Evolutionary conservation across 257 asterid genomes (phyloP).

Genomic region (Solanum chiquidenum): DNA sequence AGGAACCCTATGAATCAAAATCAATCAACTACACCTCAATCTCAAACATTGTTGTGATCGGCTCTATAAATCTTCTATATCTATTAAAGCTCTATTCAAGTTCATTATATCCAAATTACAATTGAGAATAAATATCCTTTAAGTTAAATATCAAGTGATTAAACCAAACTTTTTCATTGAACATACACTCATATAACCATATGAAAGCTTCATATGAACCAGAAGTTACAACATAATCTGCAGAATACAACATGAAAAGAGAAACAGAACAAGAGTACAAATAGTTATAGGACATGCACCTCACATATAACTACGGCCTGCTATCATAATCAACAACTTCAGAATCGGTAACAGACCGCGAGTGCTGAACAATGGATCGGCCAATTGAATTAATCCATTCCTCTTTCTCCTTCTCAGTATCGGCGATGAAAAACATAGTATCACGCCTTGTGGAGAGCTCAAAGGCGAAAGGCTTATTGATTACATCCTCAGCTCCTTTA

Average conservation of each 20-base stretch:
- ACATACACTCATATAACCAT: background rate
- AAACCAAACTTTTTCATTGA: background rate
- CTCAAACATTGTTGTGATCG: background rate
- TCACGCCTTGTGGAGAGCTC: conserved; percentile 72
- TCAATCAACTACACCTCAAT: background rate
- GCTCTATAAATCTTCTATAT: background rate
- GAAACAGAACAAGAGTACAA: background rate
- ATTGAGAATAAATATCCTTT: background rate
- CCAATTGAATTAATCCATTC: conserved; percentile 93
- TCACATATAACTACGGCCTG: conserved; percentile 11
- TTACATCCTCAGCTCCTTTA: conserved; percentile 87
- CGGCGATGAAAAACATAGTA: conserved; percentile 83
- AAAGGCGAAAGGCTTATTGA: conserved; percentile 65
- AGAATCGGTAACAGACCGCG: conserved; percentile 72
- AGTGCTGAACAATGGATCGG: conserved; percentile 73
- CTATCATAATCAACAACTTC: conserved; percentile 82
- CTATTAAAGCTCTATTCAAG: background rate
- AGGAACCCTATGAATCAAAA: background rate
- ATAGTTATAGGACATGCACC: background rate
- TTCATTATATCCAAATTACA: background rate
- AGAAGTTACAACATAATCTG: background rate
- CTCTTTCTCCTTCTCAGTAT: conserved; percentile 84
- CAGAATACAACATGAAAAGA: background rate
- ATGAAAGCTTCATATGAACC: background rate
- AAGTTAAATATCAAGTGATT: background rate